Evolutionary conservation across 345 rosid genomes (phyloP).

Genomic region (Bruguiera gymnorhiza): DNA sequence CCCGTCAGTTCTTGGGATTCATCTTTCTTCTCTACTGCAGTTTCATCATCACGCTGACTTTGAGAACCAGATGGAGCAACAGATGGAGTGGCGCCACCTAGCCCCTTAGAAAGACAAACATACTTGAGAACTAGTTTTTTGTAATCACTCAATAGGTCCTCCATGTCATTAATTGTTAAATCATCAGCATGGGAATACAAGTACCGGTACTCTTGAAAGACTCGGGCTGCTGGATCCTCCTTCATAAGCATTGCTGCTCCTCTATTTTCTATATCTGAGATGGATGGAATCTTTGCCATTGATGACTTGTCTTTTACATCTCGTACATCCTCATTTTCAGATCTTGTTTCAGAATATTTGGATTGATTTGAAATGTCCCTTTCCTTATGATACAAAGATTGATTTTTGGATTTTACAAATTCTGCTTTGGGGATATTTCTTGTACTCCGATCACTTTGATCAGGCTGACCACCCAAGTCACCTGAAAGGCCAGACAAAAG

Average conservation of each 20-base stretch:
- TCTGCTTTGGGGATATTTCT: slow-evolving; percentile 40
- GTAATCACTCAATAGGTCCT: slow-evolving; percentile 64
- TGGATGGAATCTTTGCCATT: slow-evolving; percentile 51
- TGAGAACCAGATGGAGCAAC: slow-evolving; percentile 25
- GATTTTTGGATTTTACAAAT: slow-evolving; percentile 23
- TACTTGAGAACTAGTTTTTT: slow-evolving; percentile 60
- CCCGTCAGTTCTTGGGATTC: slow-evolving; percentile 22
- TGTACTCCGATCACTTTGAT: slow-evolving; percentile 38
- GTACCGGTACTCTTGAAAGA: slow-evolving; percentile 71
- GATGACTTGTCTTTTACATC: slow-evolving; percentile 37
- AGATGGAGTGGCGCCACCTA: neutral
- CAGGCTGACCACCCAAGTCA: slow-evolving; percentile 43
- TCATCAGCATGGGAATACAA: slow-evolving; percentile 69
- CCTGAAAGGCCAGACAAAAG: slow-evolving; percentile 61
- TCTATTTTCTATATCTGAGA: slow-evolving; percentile 72
- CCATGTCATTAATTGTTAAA: slow-evolving; percentile 65
- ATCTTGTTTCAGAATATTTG: slow-evolving; percentile 42
- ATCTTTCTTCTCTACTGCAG: slow-evolving; percentile 19
- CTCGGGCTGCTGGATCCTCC: slow-evolving; percentile 45
- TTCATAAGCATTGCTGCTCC: slow-evolving; percentile 73
- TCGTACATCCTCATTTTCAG: slow-evolving; percentile 30
- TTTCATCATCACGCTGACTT: slow-evolving; percentile 14
- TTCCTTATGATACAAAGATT: slow-evolving; percentile 31
- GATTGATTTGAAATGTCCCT: slow-evolving; percentile 23
- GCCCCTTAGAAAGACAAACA: slow-evolving; percentile 36